Base-by-base conservation (phyloP, 1,284 basidiomycete genomes). In the Moniliella sp. region DNA sequence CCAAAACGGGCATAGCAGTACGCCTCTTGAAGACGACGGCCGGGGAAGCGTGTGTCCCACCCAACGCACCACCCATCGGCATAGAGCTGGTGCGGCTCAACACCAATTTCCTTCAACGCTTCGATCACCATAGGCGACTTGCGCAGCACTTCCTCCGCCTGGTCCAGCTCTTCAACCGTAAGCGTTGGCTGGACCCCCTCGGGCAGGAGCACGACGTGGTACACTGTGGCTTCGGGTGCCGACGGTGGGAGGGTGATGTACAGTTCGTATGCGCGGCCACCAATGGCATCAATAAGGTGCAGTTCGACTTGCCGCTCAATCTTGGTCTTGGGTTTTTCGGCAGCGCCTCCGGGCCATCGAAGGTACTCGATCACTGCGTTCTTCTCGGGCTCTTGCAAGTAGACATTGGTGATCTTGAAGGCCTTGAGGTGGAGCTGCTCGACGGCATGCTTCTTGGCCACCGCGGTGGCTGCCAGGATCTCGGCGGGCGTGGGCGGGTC, bases 181-280 rank as follows among this genome's bases (percentile, higher is more conserved):
- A 83, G 75, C 47, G 76, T 75, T 0, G 79, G 75, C 49, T 84
- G 76, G 2, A 69, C 61, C 1, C 72, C 72, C 30, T 73, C 71
- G 1, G 74, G 68, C 3, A 82, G 65, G 34, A 68, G 65, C 8
- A 7, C 8, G 8, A n/a, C 21, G 8, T 69, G 63, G 27, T 27
- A 28, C 5, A 32, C 23, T 18, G 34, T 33, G 18, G 34, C 39
- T 9, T 40, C 13, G 19, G 15, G 26, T 28, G 34, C 25, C 9
- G 23, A 15, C n/a, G 4, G 17, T 17, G 15, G 25, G 26, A 44
- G 26, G 14, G 27, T 16, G 12, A 54, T 36, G 9, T 36, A 16
- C 5, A 79, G 65, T 18, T 63, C 61, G 75, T 76, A 79, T 27
- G 68, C 63, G 0, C 58, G 62, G 5, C 66, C 63, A 3, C 67